phyloP scores from a whole-genome alignment of 176 grass and related monocot species.

The Echinochloa phyllopogon region DNA sequence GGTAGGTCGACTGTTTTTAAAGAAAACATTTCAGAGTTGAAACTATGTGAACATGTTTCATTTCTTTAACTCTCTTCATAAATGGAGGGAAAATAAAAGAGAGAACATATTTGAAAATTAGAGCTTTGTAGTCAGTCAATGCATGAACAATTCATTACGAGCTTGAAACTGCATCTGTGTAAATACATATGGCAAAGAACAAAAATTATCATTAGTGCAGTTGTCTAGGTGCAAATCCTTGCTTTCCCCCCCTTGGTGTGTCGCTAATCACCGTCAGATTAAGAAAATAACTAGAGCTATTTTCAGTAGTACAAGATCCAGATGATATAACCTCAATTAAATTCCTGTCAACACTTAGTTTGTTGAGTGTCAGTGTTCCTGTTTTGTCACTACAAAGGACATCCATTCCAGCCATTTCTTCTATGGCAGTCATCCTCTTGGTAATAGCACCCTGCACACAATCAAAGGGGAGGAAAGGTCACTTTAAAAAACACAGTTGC shows the following conservation, averaged over 20 bases:
- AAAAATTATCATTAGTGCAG: background rate
- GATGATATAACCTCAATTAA: slow-evolving; percentile 64
- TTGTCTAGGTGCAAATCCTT: background rate
- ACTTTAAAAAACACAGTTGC: slow-evolving; percentile 28
- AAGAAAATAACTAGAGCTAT: slow-evolving; percentile 21
- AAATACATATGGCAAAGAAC: slow-evolving; percentile 15
- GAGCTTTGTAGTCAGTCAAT: background rate
- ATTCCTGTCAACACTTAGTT: slow-evolving; percentile 68
- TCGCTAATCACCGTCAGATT: background rate
- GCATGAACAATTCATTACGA: slow-evolving; percentile 2
- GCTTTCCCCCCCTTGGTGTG: background rate
- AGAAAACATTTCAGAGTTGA: slow-evolving; percentile 15
- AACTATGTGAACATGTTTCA: slow-evolving; percentile 34
- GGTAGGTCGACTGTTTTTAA: background rate
- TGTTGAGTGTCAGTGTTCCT: slow-evolving; percentile 78
- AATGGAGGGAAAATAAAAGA: background rate
- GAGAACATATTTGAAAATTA: background rate
- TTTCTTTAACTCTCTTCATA: slow-evolving; percentile 11
- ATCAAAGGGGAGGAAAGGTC: background rate
- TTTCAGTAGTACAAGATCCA: slow-evolving; percentile 40
- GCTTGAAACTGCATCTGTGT: slow-evolving; percentile 14
- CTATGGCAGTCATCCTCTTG: slow-evolving; percentile 85
- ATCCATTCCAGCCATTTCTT: slow-evolving; percentile 86
- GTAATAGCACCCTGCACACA: slow-evolving; percentile 71
- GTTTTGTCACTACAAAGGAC: slow-evolving; percentile 86